Evolutionary conservation across 257 asterid genomes (phyloP).

Genomic region (Paulownia fortunei): DNA sequence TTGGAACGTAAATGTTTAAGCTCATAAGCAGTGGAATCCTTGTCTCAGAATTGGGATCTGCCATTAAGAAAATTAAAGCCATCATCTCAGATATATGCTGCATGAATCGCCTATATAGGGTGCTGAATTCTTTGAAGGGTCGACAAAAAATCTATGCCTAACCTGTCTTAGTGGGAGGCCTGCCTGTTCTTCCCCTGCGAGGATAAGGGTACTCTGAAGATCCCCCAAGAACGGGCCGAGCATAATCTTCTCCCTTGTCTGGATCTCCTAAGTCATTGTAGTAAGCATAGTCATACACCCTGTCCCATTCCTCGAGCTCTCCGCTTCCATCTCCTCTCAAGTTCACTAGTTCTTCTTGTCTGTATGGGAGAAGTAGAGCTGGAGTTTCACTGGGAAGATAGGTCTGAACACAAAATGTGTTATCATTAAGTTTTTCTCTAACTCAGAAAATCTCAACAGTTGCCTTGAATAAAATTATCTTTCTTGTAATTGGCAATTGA

Average conservation of each 20-base stretch:
- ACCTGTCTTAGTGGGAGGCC: constrained; percentile 64
- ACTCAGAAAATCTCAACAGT: too few relatives aligned
- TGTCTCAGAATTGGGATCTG: constrained; percentile 68
- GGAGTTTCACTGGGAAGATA: constrained; percentile 54
- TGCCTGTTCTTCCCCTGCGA: constrained; percentile 79
- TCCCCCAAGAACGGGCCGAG: constrained; percentile 51
- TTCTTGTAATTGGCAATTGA: too few relatives aligned
- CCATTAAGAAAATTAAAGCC: too few relatives aligned
- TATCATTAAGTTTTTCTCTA: too few relatives aligned
- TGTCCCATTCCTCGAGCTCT: constrained; percentile 56
- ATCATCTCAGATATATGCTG: too few relatives aligned
- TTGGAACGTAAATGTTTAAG: constrained; percentile 62
- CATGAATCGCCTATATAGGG: too few relatives aligned
- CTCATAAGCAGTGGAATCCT: too few relatives aligned
- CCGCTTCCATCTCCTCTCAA: constrained; percentile 53
- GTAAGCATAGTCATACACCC: constrained; percentile 58
- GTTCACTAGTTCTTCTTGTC: constrained; percentile 45
- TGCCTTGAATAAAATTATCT: too few relatives aligned
- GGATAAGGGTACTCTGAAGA: constrained; percentile 58
- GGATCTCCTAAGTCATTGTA: constrained; percentile 57
- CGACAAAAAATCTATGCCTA: constrained; percentile 25
- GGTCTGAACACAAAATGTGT: constrained; percentile 22
- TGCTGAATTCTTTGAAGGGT: neutral
- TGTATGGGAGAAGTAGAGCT: constrained; percentile 39
- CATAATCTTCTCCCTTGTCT: constrained; percentile 41